phyloP scores from a whole-genome alignment of 1,139 yeast genomes.

The Pneumocystis sp. region DNA sequence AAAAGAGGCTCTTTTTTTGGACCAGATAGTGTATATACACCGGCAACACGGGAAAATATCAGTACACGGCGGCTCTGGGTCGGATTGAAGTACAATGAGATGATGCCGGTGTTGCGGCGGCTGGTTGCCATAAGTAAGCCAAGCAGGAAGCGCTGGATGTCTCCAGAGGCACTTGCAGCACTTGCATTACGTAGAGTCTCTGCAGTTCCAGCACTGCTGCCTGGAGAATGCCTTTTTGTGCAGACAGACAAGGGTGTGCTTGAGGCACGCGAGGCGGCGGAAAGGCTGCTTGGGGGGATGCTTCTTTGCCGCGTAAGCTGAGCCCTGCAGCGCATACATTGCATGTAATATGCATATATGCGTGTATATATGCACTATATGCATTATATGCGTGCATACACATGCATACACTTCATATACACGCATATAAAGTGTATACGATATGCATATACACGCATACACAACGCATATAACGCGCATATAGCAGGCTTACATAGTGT shows the following conservation, averaged over 20 bases:
- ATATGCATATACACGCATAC: too few relatives aligned
- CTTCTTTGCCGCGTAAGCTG: conserved; percentile 55
- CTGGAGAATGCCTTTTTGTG: conserved; percentile 77
- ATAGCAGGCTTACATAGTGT: too few relatives aligned
- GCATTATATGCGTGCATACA: too few relatives aligned
- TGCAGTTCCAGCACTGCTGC: conserved; percentile 59
- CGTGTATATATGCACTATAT: too few relatives aligned
- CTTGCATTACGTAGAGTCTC: conserved; percentile 69
- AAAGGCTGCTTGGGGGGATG: conserved; percentile 57
- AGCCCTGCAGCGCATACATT: not conserved
- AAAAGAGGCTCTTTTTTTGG: conserved; percentile 84
- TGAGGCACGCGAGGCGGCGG: conserved; percentile 75
- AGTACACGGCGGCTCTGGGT: conserved; percentile 83
- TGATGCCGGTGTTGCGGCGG: conserved; percentile 57
- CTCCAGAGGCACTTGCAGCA: conserved; percentile 48
- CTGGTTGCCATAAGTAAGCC: conserved; percentile 74
- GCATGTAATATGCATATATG: too few relatives aligned
- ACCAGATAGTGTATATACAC: conserved; percentile 61
- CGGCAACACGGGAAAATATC: conserved; percentile 77
- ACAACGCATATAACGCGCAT: too few relatives aligned
- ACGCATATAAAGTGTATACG: too few relatives aligned
- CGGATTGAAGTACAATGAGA: conserved; percentile 73
- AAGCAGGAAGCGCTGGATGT: conserved; percentile 54
- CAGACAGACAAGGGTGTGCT: conserved; percentile 41
- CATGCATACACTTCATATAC: too few relatives aligned